phyloP scores from a whole-genome alignment of 1,284 basidiomycete species.

The Austroboletus novae-zelandiae region DNA sequence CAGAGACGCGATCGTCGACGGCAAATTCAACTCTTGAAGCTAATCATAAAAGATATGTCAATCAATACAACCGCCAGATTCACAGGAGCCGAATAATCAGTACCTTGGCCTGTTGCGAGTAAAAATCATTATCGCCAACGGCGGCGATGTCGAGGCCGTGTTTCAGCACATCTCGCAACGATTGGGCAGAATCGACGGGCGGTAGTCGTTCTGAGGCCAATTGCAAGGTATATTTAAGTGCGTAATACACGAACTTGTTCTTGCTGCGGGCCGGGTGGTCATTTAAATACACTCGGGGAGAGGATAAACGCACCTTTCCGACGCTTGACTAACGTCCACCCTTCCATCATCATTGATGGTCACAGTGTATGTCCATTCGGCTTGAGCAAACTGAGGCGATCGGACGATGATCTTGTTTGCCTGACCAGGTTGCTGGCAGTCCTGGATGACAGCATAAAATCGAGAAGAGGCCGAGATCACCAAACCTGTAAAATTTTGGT shows the following conservation, averaged over 20 bases:
- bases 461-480: constrained; percentile 90
- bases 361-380: constrained; percentile 77
- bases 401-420: constrained; percentile 63
- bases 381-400: constrained; percentile 88
- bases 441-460: constrained; percentile 78
- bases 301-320: constrained; percentile 42
- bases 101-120: constrained; percentile 88
- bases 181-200: constrained; percentile 45
- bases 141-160: constrained; percentile 75
- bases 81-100: neutral
- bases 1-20: constrained; percentile 61
- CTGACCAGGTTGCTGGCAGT: constrained; percentile 24
- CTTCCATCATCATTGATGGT: constrained; percentile 37
- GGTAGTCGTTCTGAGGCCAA: constrained; percentile 55
- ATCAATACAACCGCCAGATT: neutral
- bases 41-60: constrained; percentile 30
- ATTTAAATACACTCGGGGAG: neutral
- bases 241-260: constrained; percentile 93
- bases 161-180: constrained; percentile 45
- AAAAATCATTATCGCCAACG: constrained; percentile 96
- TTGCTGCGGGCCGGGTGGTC: constrained; percentile 28
- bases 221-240: constrained; percentile 74
- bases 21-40: constrained; percentile 61
- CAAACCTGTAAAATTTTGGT: constrained; percentile 77
- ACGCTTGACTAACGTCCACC: constrained; percentile 46